Evolutionary conservation across 306 rosid genomes (phyloP).

Genomic region (Fragaria vesca): DNA sequence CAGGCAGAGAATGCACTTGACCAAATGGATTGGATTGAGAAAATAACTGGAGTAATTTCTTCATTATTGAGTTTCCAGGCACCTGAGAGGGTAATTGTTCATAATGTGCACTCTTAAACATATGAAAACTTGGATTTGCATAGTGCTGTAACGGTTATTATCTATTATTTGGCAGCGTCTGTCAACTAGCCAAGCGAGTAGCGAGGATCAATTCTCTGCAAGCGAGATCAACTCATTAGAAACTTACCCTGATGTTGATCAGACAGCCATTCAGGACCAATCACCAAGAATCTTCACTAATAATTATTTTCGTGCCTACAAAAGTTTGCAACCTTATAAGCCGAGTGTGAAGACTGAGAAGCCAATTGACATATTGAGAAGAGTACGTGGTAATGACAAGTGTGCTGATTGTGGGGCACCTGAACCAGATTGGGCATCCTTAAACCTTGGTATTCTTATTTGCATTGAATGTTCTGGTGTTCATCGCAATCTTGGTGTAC

Average conservation of each 20-base stretch:
- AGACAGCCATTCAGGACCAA: slow-evolving; percentile 23
- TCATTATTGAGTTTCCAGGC: slow-evolving; percentile 68
- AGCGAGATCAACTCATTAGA: slow-evolving; percentile 25
- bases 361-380: slow-evolving; percentile 68
- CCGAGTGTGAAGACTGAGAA: slow-evolving; percentile 42
- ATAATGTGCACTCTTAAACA: slow-evolving; percentile 15
- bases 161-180: slow-evolving; percentile 47
- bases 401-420: slow-evolving; percentile 90
- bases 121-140: slow-evolving; percentile 17
- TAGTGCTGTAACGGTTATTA: slow-evolving; percentile 27
- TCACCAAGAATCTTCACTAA: slow-evolving; percentile 29
- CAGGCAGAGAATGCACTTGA: slow-evolving; percentile 84
- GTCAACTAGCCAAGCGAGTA: slow-evolving; percentile 35
- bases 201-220: slow-evolving; percentile 22
- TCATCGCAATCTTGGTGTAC: slow-evolving; percentile 92
- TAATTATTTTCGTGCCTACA: slow-evolving; percentile 38
- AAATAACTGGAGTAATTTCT: slow-evolving; percentile 78
- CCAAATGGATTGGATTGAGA: slow-evolving; percentile 89
- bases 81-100: slow-evolving; percentile 47
- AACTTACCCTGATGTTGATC: slow-evolving; percentile 33
- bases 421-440: slow-evolving; percentile 89
- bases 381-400: slow-evolving; percentile 71
- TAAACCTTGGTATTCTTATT: slow-evolving; percentile 77
- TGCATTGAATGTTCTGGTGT: slow-evolving; percentile 87
- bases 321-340: slow-evolving; percentile 45